Percentiles rank a stretch among this genome's conserved stretches.
Conservation (phyloP, 2,329 filamentous ascomycete genomes). For the Colletotrichum costaricense region DNA sequence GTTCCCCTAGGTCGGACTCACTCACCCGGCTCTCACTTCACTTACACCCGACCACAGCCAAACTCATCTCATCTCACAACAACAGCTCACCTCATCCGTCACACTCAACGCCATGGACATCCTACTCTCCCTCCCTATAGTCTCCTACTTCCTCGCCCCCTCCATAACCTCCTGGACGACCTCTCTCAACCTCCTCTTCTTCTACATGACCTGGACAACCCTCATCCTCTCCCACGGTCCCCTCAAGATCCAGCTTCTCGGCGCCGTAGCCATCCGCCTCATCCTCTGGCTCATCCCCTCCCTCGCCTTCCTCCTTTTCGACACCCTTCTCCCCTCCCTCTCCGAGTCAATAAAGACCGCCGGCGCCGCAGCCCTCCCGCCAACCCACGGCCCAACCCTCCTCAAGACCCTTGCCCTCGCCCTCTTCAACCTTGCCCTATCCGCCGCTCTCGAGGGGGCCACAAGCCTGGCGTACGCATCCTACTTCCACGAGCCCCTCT, state of each 20-base stretch:
- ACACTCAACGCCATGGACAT: slow-evolving; percentile 63
- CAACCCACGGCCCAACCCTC: slow-evolving; percentile 46
- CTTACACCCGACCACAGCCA: background rate
- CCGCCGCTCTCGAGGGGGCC: slow-evolving; percentile 56
- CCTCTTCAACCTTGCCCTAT: slow-evolving; percentile 57
- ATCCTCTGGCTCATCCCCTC: slow-evolving; percentile 81
- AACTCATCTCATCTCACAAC: background rate
- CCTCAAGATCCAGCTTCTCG: slow-evolving; percentile 79
- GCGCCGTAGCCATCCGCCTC: slow-evolving; percentile 73
- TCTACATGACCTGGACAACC: slow-evolving; percentile 91
- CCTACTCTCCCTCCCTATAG: slow-evolving; percentile 77
- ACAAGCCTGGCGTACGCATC: slow-evolving; percentile 50
- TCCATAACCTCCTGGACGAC: slow-evolving; percentile 77
- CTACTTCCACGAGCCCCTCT: slow-evolving; percentile 52
- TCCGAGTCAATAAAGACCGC: slow-evolving; percentile 77
- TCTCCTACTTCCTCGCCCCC: slow-evolving; percentile 74
- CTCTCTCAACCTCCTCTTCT: slow-evolving; percentile 86
- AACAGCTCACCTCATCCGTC: background rate
- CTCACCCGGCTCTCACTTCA: background rate
- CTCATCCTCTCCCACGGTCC: slow-evolving; percentile 82
- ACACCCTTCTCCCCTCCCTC: slow-evolving; percentile 76
- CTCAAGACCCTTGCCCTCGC: slow-evolving; percentile 53
- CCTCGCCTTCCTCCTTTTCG: slow-evolving; percentile 77
- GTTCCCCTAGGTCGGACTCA: background rate
- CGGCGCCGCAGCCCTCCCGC: slow-evolving; percentile 62